Evolutionary conservation across 116 monocot genomes (phyloP), one percentile per base, ranked within the genome.

Genomic region (Dioscorea cayenensis): DNA sequence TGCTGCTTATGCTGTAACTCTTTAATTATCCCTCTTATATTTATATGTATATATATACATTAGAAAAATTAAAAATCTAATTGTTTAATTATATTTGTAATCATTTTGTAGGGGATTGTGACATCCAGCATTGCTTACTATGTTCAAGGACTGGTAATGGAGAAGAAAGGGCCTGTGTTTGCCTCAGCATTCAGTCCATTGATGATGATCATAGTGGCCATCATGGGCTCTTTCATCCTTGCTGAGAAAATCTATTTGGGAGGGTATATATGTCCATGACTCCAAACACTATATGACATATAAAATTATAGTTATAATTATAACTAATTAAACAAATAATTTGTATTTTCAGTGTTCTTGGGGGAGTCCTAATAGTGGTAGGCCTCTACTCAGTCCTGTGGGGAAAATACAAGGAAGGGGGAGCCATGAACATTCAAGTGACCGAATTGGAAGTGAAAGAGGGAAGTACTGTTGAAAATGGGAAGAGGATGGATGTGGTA

Each of bases 101-200:
- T 66, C 38, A 37, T 10, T 63, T 25, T 73, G 74, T 80, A 94
- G 94, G 94, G 95, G 9, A 81, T 95, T 66, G 95, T 95, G 51
- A 85, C 89, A 51, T 95, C 91, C 20, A 89, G 91, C 79, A 77
- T 95, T 28, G 91, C 95, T 22, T 95, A 95, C 77, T 95, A 91
- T 69, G 86, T 95, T 5, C 95, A 95, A 81, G 95, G 95, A 12
- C 74, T 91, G 28, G 95, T 95, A 74, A 95, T 95, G 25, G 48
- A 85, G 67, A 76, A 77, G 49, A 91, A 72, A 79, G 95, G 95
- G 3, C 95, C 95, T 20, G 91, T 95, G 12, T 95, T 91, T 61
- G 95, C 89, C 17, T 89, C 91, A 37, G 91, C 92, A 48, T 95
- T 95, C 85, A 95, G 92, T 52, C 95, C 91, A 60, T 75, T 95